Evolutionary conservation across 2,329 filamentous ascomycete species (phyloP).

Genomic region (Fusarium napiforme): DNA sequence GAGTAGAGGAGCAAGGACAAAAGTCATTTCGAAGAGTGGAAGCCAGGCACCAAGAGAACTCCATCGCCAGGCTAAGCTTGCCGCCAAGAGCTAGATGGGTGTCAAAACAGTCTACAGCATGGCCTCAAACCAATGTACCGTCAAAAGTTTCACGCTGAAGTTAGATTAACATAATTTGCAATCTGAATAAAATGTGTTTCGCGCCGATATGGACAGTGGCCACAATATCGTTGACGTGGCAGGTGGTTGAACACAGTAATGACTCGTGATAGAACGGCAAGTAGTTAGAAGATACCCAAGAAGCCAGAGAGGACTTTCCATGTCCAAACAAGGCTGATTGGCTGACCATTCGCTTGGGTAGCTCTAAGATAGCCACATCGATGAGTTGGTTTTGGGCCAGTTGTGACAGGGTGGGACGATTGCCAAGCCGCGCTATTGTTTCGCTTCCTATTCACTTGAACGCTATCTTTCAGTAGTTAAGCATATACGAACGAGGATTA

Average conservation of each 20-base stretch:
- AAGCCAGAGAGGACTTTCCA: too few species aligned
- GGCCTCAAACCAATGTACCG: too few species aligned
- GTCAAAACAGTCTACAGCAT: background rate
- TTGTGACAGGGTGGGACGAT: background rate
- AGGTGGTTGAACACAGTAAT: accelerated
- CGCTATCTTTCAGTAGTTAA: too few species aligned
- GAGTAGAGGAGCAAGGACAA: conserved; percentile 1
- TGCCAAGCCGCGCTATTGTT: background rate
- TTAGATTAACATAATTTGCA: too few species aligned
- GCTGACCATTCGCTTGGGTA: background rate
- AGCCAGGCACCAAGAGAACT: conserved; percentile 5
- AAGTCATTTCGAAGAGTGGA: conserved; percentile 15
- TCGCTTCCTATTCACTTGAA: background rate
- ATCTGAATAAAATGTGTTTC: too few species aligned
- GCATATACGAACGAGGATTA: too few species aligned
- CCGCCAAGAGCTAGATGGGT: background rate
- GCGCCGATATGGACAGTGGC: too few species aligned
- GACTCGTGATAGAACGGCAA: too few species aligned
- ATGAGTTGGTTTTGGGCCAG: background rate
- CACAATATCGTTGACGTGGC: accelerated
- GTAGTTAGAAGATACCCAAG: accelerated
- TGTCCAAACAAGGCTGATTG: too few species aligned
- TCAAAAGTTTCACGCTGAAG: too few species aligned
- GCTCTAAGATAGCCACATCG: background rate
- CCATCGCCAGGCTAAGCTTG: conserved; percentile 14